A percentile compares a stretch with the other conserved stretches of the same genome.
These are phyloP conservation scores for Rhodosorus marinus DNA, from an alignment of 23 red algal genomes.

Conservation along the genomic window DNA sequence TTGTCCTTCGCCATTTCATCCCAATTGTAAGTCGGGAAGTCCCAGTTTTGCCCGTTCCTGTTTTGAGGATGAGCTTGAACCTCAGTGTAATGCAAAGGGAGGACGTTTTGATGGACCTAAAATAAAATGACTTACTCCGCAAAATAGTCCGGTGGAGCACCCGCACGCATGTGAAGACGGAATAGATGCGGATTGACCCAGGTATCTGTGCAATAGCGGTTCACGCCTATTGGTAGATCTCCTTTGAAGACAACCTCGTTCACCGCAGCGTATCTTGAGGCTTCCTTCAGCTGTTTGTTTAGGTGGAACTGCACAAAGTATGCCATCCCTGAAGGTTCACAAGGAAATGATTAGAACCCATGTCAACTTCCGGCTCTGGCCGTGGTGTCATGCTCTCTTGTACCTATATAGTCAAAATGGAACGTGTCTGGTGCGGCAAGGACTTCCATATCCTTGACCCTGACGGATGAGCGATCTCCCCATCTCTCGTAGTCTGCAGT, in stretches of 20 bases:
- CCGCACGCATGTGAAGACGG: slow-evolving; percentile 52
- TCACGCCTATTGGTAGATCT: slow-evolving; percentile 87
- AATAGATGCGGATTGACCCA: slow-evolving; percentile 82
- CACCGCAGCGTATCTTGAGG: slow-evolving; percentile 42
- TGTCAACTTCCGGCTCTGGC: too few relatives aligned
- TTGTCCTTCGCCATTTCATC: slow-evolving; percentile 68
- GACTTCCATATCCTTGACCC: slow-evolving; percentile 13
- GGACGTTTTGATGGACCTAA: too few relatives aligned
- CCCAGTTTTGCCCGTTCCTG: slow-evolving; percentile 93
- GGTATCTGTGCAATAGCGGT: slow-evolving; percentile 74
- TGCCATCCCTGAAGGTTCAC: too few relatives aligned
- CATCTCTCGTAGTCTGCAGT: slow-evolving; percentile 35
- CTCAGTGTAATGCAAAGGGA: too few relatives aligned
- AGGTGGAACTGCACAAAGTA: slow-evolving; percentile 89
- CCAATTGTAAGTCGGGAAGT: slow-evolving; percentile 90
- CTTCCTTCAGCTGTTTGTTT: slow-evolving; percentile 63
- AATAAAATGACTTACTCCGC: too few relatives aligned
- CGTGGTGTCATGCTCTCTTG: too few relatives aligned
- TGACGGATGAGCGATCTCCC: slow-evolving; percentile 22
- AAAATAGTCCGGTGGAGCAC: slow-evolving; percentile 80
- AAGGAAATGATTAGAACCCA: too few relatives aligned
- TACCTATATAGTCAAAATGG: slow-evolving; percentile 65
- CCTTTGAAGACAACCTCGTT: slow-evolving; percentile 62
- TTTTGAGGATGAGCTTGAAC: too few relatives aligned
- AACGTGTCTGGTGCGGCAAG: slow-evolving; percentile 38